Evolutionary conservation across 495 filamentous ascomycete species (phyloP).

Genomic region (Penicillium mononematosum): DNA sequence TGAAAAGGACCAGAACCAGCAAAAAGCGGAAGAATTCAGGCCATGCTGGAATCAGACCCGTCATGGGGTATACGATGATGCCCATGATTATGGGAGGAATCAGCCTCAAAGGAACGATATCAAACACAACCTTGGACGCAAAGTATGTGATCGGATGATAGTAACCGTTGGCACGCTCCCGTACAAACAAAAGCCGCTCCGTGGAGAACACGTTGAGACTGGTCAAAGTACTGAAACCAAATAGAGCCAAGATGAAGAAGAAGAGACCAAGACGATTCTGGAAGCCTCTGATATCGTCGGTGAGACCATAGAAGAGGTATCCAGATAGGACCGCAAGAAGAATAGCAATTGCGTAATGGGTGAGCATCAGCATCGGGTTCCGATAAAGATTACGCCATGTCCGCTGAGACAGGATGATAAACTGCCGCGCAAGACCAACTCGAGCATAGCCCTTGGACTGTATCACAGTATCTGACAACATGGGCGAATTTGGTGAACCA

Average conservation of each 20-base stretch:
- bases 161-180: constrained; percentile 95
- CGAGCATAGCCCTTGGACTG: constrained; percentile 76
- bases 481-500: constrained; percentile 61
- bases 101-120: constrained; percentile 89
- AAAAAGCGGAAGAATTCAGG: constrained; percentile 88
- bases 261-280: constrained; percentile 98
- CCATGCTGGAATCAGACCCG: constrained; percentile 81
- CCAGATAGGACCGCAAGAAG: constrained; percentile 90
- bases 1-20: constrained; percentile 90
- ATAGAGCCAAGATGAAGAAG: constrained; percentile 95
- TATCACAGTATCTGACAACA: constrained; percentile 43
- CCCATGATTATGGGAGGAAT: constrained; percentile 96
- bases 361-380: constrained; percentile 98
- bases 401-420: constrained; percentile 80
- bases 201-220: constrained; percentile 90
- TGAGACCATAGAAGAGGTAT: constrained; percentile 94
- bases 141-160: constrained; percentile 99
- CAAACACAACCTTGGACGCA: constrained; percentile 87
- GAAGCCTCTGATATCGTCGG: constrained; percentile 94
- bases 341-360: constrained; percentile 98
- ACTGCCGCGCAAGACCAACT: constrained; percentile 75
- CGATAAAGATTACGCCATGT: constrained; percentile 98
- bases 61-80: constrained; percentile 97
- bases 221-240: constrained; percentile 94
- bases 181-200: constrained; percentile 87